phyloP scores from a whole-genome alignment of 495 filamentous ascomycete genomes.

The Penicillium robsamsonii region DNA sequence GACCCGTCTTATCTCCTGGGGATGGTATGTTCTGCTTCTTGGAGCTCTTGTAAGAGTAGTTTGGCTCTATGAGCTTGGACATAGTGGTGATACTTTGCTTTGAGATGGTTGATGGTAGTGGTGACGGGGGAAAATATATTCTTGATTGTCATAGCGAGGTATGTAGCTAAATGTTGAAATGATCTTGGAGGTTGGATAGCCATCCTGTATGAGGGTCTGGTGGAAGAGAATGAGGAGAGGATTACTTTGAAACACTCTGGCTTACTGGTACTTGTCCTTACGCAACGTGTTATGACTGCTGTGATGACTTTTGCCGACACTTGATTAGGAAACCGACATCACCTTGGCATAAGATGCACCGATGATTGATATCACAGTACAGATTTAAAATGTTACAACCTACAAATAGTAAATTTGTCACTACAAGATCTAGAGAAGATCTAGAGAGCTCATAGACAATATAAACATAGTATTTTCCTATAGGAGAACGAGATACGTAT shows the following conservation, averaged over 20 bases:
- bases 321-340: background rate
- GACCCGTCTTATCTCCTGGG: background rate
- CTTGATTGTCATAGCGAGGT: background rate
- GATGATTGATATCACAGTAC: too few relatives aligned
- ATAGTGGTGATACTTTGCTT: background rate
- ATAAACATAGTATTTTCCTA: too few relatives aligned
- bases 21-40: background rate
- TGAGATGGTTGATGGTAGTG: background rate
- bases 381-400: background rate
- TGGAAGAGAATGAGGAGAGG: background rate
- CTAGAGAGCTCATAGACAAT: too few relatives aligned
- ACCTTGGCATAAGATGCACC: background rate
- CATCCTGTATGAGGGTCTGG: background rate
- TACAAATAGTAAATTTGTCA: background rate
- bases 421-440: background rate
- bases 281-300: background rate
- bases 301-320: background rate
- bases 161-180: background rate
- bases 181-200: background rate
- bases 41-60: background rate
- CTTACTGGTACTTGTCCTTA: background rate
- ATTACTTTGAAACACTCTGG: background rate
- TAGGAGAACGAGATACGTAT: too few relatives aligned
- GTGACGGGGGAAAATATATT: background rate
- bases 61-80: background rate